Percentiles rank a stretch among this genome's conserved stretches.
phyloP scores from a whole-genome alignment of 2,329 filamentous ascomycete genomes.

The Colletotrichum camelliae region DNA sequence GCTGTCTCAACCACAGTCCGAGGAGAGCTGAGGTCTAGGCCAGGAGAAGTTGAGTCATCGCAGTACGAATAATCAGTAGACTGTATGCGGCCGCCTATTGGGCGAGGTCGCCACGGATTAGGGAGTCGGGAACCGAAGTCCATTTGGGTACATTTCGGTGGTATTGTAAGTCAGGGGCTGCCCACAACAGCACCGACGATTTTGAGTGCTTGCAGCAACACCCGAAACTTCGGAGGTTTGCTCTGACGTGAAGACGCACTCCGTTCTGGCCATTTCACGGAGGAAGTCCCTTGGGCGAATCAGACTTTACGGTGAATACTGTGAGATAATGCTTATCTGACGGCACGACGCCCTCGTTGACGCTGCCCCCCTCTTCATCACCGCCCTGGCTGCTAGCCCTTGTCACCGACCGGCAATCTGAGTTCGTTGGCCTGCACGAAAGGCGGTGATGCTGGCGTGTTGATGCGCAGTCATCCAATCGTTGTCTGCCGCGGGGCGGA shows the following conservation, averaged over 20 bases:
- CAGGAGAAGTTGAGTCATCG: constrained; percentile 15
- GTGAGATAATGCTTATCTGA: background rate
- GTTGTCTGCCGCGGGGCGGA: constrained; percentile 12
- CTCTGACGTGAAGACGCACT: background rate
- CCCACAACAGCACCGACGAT: background rate
- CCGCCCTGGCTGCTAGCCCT: background rate
- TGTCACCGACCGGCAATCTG: background rate
- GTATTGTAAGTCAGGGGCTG: background rate
- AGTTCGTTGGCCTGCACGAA: constrained; percentile 3
- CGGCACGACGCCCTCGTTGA: background rate
- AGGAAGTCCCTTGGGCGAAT: background rate
- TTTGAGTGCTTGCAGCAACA: background rate
- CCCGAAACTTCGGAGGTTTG: background rate
- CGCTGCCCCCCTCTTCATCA: background rate
- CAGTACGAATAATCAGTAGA: background rate
- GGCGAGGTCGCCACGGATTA: background rate
- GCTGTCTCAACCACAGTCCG: background rate
- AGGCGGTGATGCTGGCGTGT: background rate
- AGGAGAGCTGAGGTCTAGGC: background rate
- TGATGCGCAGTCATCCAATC: constrained; percentile 2
- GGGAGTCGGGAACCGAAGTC: background rate
- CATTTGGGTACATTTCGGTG: background rate
- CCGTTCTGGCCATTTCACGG: background rate
- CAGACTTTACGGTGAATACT: background rate
- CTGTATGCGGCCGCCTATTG: background rate